Evolutionary conservation across 78 protist species (phyloP).

Genomic region (Neovahlkampfia damariscottae): DNA sequence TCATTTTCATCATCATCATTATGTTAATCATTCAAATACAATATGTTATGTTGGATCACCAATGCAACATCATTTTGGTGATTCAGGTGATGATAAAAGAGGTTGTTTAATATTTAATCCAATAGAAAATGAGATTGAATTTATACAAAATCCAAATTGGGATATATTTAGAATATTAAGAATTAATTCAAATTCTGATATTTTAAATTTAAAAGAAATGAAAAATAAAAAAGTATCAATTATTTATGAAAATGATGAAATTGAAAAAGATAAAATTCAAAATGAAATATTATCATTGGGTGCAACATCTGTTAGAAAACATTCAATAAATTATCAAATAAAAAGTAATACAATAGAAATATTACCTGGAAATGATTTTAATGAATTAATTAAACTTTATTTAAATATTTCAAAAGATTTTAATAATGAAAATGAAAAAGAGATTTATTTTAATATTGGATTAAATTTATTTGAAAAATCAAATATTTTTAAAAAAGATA

Average conservation of each 20-base stretch:
- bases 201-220: neutral
- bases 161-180: neutral
- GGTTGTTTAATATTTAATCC: neutral
- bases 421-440: no score
- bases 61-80: conserved; percentile 14
- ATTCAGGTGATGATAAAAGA: neutral
- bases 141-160: conserved; percentile 6
- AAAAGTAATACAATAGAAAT: neutral
- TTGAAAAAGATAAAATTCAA: neutral
- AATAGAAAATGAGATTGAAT: neutral
- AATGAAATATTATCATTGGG: neutral
- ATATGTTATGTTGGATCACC: neutral
- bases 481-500: neutral
- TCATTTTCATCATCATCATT: conserved; percentile 13
- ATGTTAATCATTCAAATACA: neutral
- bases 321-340: neutral
- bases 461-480: no score
- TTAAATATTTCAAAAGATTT: neutral
- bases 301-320: neutral
- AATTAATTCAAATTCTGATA: neutral
- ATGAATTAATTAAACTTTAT: neutral
- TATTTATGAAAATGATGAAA: neutral
- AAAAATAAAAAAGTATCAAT: neutral
- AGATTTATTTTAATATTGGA: no score
- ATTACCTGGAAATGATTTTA: no score